Percentiles rank a stretch among this genome's conserved stretches.
phyloP scores from a whole-genome alignment of 805 yeast species.

The Cyberlindnera subsufficiens region DNA sequence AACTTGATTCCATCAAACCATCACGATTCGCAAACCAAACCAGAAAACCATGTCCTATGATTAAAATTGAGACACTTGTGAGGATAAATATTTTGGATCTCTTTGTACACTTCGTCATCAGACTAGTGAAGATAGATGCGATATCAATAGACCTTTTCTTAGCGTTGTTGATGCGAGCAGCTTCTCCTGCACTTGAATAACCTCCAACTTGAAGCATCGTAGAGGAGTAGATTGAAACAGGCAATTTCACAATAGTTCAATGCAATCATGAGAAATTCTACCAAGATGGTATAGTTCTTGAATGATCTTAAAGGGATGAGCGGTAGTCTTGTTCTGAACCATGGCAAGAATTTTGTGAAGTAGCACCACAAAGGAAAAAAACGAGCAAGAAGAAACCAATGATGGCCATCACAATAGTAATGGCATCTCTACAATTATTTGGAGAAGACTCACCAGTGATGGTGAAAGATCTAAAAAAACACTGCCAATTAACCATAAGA shows the following conservation, averaged over 20 bases:
- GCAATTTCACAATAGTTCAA: constrained; percentile 23
- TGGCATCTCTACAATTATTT: constrained; percentile 20
- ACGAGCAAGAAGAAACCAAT: constrained; percentile 19
- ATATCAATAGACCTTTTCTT: constrained; percentile 25
- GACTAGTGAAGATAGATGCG: constrained; percentile 23
- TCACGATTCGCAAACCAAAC: constrained; percentile 21
- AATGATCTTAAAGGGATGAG: constrained; percentile 24
- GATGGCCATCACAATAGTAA: constrained; percentile 22
- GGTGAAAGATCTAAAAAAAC: constrained; percentile 24
- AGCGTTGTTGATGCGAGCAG: constrained; percentile 26
- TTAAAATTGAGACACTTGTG: constrained; percentile 19
- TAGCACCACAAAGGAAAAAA: constrained; percentile 21
- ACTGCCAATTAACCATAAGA: constrained; percentile 18
- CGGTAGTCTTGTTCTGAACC: constrained; percentile 14
- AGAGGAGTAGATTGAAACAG: constrained; percentile 22
- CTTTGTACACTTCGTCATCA: constrained; percentile 25
- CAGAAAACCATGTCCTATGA: constrained; percentile 24
- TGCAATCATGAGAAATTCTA: constrained; percentile 18
- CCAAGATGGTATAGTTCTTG: constrained; percentile 14
- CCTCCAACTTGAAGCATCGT: constrained; percentile 27
- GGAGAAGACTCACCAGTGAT: constrained; percentile 21
- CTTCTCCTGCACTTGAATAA: constrained; percentile 24
- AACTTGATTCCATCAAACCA: constrained; percentile 12
- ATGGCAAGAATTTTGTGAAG: neutral
- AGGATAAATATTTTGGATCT: constrained; percentile 22